Conservation (phyloP, 106 monocot genomes). For the Allium cepa region DNA sequence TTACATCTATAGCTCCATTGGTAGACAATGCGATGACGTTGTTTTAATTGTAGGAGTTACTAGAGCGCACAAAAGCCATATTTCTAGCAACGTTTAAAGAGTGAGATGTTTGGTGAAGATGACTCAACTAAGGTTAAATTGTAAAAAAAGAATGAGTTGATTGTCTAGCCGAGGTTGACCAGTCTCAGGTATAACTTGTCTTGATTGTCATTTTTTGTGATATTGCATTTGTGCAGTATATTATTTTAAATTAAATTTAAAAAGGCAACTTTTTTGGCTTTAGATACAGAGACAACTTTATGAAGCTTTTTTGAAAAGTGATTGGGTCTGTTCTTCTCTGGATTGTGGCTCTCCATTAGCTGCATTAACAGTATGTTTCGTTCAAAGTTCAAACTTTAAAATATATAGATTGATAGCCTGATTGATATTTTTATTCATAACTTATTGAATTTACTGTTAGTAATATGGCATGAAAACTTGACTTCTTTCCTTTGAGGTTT, state of each 20-base stretch:
- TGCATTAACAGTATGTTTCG: constrained; percentile 65
- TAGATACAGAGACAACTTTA: constrained; percentile 82
- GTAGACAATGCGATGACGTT: background rate
- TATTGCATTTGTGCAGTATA: background rate
- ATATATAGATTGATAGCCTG: no score
- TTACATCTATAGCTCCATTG: no score
- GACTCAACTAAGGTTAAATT: constrained; percentile 28
- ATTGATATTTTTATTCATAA: background rate
- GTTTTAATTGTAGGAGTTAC: constrained; percentile 46
- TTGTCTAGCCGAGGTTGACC: constrained; percentile 85
- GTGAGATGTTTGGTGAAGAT: constrained; percentile 67
- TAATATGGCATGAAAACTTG: background rate
- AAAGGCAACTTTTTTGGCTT: background rate
- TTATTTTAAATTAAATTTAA: background rate
- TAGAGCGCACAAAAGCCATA: constrained; percentile 88
- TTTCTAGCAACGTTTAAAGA: constrained; percentile 88
- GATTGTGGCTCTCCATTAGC: constrained; percentile 80
- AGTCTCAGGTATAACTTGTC: constrained; percentile 50
- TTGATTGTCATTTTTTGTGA: background rate
- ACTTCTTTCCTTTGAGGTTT: no score
- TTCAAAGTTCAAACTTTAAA: no score
- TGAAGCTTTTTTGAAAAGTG: constrained; percentile 97
- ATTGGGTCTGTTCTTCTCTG: constrained; percentile 57
- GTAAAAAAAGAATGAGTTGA: constrained; percentile 82
- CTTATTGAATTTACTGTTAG: background rate